Evolutionary conservation across 352 stramenopile species (phyloP).

Genomic region (Chrysophaeum taylorii): DNA sequence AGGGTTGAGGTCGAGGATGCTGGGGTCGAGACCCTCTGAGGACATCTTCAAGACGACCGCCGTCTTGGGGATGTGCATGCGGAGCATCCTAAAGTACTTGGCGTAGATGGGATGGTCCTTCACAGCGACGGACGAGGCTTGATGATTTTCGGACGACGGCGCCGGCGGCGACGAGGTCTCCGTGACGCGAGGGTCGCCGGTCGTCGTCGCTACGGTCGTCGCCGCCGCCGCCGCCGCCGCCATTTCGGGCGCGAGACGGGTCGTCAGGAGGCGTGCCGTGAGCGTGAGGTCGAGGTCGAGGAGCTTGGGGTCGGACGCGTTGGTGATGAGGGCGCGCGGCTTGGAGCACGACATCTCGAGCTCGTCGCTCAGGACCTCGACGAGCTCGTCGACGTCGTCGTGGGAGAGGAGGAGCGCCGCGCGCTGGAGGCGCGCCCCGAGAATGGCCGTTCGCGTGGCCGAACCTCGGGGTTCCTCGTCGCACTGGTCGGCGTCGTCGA

Average conservation of each 20-base stretch:
- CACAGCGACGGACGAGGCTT: slow-evolving; percentile 16
- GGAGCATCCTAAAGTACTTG: slow-evolving; percentile 42
- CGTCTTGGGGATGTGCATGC: slow-evolving; percentile 37
- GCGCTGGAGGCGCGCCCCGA: not conserved
- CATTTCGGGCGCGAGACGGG: too few species aligned
- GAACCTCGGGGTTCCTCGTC: not conserved
- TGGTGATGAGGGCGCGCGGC: too few species aligned
- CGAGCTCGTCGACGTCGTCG: not conserved
- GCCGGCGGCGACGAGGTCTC: too few species aligned
- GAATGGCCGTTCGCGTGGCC: not conserved
- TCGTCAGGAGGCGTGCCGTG: too few species aligned
- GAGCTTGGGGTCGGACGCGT: too few species aligned
- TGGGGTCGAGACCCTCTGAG: slow-evolving; percentile 29
- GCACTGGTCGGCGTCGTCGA: not conserved
- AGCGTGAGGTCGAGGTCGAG: too few species aligned
- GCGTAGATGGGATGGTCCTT: slow-evolving; percentile 39
- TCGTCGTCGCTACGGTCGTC: not conserved
- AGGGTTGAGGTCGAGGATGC: too few species aligned
- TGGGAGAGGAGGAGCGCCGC: not conserved
- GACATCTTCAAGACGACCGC: slow-evolving; percentile 53
- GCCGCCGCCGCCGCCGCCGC: too few species aligned
- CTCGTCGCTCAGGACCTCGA: not conserved
- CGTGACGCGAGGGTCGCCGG: too few species aligned
- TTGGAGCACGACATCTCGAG: not conserved
- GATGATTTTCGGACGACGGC: too few species aligned